Base-by-base conservation (phyloP, 2,329 filamentous ascomycete genomes). In the Sclerotinia spermophila region DNA sequence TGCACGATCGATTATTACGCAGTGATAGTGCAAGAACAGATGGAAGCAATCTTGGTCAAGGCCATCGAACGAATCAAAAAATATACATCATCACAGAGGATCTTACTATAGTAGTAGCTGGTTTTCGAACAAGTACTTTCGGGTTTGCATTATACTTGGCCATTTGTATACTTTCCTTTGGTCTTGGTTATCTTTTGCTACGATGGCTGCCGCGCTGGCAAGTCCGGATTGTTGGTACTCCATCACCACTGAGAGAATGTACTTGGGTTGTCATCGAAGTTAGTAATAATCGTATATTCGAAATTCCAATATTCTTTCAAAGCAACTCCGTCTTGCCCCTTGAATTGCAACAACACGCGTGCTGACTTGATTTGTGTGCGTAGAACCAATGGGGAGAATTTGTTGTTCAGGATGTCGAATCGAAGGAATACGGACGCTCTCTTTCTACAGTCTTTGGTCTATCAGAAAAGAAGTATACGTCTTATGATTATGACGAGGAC, bases 331-430 rank as follows among this genome's bases (percentile, higher is more conserved):
- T 13, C 33, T 71, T 42, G 38, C 17, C 33, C n/a, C 11, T 64
- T 62, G 15, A 69, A 69, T 24, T 48, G 70, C n/a, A 40, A 60
- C 64, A 13, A 45, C 30, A 51, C 40, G 15, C n/a, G 13, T 72
- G 73, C 77, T 77, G 72, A 80, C 81, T 75, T 80, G 71, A 71
- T 70, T 79, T 45, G 10, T 40, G 40, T 44, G 24, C n/a, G 7
- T 40, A 91, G 86, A 97, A 99, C 78, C 94, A 98, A 85, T 98
- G 96, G 95, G 92, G 92, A 65, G 95, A 98, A 80, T 92, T 98
- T 80, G 85, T 86, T 19, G 87, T 96, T n/a, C 87, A 97, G 77
- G 79, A 89, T 65, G 85, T 98, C 19, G 84, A 85, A 51, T 81
- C 80, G 24, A 83, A 82, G 69, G 78, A 80, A 30, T 89, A 86